phyloP scores from a whole-genome alignment of 805 yeast genomes.

The Spathaspora arborariae region DNA sequence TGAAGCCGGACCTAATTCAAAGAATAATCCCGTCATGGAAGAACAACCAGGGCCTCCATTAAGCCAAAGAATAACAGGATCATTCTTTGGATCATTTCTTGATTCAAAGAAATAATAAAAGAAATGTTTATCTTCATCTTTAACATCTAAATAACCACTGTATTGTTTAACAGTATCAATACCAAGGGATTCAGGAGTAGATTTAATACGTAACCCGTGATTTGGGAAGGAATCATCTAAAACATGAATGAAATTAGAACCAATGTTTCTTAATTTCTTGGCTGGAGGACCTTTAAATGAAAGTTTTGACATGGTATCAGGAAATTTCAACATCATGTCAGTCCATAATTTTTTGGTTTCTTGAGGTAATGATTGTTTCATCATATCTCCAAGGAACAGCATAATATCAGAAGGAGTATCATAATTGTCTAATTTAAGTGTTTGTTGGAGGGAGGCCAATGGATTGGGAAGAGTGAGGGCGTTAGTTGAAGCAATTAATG shows the following conservation, averaged over 20 bases:
- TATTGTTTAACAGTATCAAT: constrained; percentile 79
- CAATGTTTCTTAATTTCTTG: constrained; percentile 33
- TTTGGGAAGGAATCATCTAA: constrained; percentile 37
- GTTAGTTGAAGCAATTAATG: constrained; percentile 14
- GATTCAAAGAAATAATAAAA: constrained; percentile 45
- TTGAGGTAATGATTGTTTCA: constrained; percentile 48
- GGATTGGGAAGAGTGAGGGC: constrained; percentile 21
- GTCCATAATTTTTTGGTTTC: constrained; percentile 55
- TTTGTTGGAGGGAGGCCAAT: constrained; percentile 18
- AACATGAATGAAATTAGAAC: constrained; percentile 33
- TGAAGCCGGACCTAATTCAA: constrained; percentile 32
- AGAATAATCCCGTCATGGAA: constrained; percentile 30
- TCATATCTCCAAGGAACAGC: neutral
- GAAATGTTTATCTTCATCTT: constrained; percentile 61
- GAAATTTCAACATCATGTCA: constrained; percentile 60
- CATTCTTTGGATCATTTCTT: constrained; percentile 38
- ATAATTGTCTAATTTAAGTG: constrained; percentile 12
- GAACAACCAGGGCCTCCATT: constrained; percentile 39
- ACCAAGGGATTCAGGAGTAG: constrained; percentile 65
- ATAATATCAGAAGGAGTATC: constrained; percentile 45
- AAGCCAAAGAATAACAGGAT: constrained; percentile 32
- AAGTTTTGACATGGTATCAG: constrained; percentile 49
- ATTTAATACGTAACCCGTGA: constrained; percentile 57
- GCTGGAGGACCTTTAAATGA: constrained; percentile 54
- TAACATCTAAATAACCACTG: constrained; percentile 81